These are phyloP conservation scores for Xerocomus potaroensis DNA, from an alignment of 768 basidiomycete genomes.

Conservation along the genomic window DNA sequence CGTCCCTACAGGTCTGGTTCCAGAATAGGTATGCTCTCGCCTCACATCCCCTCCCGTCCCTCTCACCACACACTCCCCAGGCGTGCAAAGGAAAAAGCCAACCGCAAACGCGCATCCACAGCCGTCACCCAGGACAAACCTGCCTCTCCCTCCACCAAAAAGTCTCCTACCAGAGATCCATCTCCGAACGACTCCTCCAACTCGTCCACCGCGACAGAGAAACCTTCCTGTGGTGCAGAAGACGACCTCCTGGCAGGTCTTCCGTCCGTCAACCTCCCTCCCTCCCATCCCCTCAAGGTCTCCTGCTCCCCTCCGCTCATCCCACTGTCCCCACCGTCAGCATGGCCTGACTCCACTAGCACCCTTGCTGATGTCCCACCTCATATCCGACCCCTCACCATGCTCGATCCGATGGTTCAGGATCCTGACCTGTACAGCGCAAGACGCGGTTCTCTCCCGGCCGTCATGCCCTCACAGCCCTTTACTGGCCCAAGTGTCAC, in stretches of 20 bases:
- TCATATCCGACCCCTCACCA: conserved; percentile 21
- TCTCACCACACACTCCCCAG: conserved; percentile 36
- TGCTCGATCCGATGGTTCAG: conserved; percentile 19
- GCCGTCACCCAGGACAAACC: conserved; percentile 18
- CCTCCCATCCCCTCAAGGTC: conserved; percentile 21
- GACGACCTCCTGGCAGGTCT: conserved; percentile 7
- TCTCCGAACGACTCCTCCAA: conserved; percentile 29
- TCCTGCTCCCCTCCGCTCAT: conserved; percentile 19
- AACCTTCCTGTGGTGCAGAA: conserved; percentile 28
- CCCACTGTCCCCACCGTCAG: conserved; percentile 3
- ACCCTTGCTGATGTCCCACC: conserved; percentile 21
- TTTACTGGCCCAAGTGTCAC: conserved; percentile 26
- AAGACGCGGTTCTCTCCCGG: conserved; percentile 56
- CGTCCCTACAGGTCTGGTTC: conserved; percentile 73
- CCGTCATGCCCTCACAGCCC: conserved; percentile 30
- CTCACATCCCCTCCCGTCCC: conserved; percentile 2
- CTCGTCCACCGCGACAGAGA: conserved; percentile 39
- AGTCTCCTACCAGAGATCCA: conserved; percentile 15
- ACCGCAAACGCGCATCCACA: conserved; percentile 46
- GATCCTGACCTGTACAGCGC: conserved; percentile 33
- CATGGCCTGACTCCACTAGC: conserved; percentile 36
- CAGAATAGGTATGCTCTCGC: conserved; percentile 63
- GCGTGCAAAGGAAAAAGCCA: conserved; percentile 80
- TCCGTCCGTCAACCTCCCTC: conserved; percentile 2
- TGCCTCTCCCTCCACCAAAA: conserved; percentile 8